Evolutionary conservation across 176 grass and related monocot genomes (phyloP), one percentile per base, ranked within the genome.

Genomic region (Lolium perenne): DNA sequence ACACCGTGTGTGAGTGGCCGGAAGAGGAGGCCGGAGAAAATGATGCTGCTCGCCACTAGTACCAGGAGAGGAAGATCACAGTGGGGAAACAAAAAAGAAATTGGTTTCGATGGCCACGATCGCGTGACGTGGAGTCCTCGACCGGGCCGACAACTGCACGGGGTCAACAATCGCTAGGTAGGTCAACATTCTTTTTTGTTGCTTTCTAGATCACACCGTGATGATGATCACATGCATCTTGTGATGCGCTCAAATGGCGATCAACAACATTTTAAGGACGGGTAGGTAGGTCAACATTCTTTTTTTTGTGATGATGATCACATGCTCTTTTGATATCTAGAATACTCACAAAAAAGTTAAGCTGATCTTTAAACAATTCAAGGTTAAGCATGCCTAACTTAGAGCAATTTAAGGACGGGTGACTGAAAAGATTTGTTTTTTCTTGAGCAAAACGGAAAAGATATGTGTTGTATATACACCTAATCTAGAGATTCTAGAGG

Each of bases 41-140:
- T 86, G 47, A 87, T 87, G 65, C 1, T 79, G 82, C 32, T 85
- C 60, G 70, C 79, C 68, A 71, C 68, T 71, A 71, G 20, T 71
- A 71, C 10, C 66, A 17, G 17, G 18, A 43, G 46, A 71, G 40
- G 68, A 46, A 21, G 17, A 46, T 35, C 32, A 35, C 32, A 35
- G 32, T 8, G 18, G 51, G 15, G 1, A 54, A 58, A n/a, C n/a
- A n/a, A n/a, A 58, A 51, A 51, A 51, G 13, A 51, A 13, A 13
- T 14, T 4, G 14, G 49, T 51, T 21, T 10, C 20, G 10, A 10
- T 60, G n/a, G 57, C n/a, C 57, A 59, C 53, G 15, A 55, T 55
- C 0, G 53, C 15, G 20, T 59, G 57, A 22, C 32, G 32, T 35
- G 32, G 32, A 35, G 32, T 35, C 57, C 57, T 60, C 6, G n/a